Evolutionary conservation across 2,329 filamentous ascomycete species (phyloP), one percentile per base, ranked within the genome.

Genomic region (Pseudohalonectria lignicola): DNA sequence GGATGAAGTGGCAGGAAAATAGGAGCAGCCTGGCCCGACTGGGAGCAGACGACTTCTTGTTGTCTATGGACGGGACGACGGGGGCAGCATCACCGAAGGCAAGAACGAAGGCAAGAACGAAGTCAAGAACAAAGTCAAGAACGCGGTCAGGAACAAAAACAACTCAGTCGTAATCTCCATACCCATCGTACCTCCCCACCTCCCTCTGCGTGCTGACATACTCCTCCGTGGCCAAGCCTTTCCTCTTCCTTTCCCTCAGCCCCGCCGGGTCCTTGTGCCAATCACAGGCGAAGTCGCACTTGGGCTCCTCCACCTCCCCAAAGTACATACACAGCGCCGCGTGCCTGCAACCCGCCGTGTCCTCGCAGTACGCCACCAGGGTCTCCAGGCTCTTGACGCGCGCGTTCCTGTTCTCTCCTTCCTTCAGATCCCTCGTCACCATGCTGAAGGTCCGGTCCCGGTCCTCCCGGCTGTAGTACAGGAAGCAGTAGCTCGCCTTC

Each of bases 391-490:
- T 86, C 48, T 72, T 66, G 13, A 75, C 56, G 43, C 79, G 68
- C 7, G 74, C 69, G 40, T 69, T 55, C 45, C 56, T 55, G 36
- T 68, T 63, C 43, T 62, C 57, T 8, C 36, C 28, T 13, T 50
- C 47, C 40, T 58, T 54, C 37, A 56, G 59, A 45, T 67, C 67
- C 44, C 67, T 65, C 43, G 64, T 58, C 29, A 76, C 57, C 61
- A 79, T 61, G 44, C 62, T 69, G 9, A 71, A 75, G 9, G 83
- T 76, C 2, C 86, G 74, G 51, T 94, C 84, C 19, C 86, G 69
- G 52, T 95, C 88, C 56, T 93, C 85, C 11, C 84, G 76, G 42
- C 80, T 87, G 60, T 95, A 96, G 59, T 95, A 94, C 39, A 96
- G 64, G 39, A 94, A 85, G 53, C 87, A 95, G 43, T 82, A 76